These are phyloP conservation scores for Oryza longistaminata DNA, from an alignment of 176 grass and related monocot species.

Conservation along the genomic window DNA sequence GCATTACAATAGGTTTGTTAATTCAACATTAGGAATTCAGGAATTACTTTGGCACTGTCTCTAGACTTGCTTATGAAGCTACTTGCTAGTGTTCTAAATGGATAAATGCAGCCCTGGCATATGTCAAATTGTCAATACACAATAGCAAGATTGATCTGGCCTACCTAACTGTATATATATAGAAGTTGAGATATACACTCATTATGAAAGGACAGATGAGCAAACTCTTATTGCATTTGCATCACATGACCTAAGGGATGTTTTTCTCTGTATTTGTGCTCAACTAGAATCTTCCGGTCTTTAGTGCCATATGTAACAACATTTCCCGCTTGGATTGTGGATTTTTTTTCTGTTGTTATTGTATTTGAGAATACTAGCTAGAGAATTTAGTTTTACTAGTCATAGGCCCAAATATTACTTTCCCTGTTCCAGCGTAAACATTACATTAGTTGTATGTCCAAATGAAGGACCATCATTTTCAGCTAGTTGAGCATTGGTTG, in stretches of 20 bases:
- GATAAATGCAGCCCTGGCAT: not conserved
- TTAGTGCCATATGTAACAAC: not conserved
- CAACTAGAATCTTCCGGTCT: not conserved
- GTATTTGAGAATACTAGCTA: not conserved
- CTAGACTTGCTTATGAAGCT: not conserved
- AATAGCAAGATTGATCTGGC: not conserved
- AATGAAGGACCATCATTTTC: not conserved
- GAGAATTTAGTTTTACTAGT: not conserved
- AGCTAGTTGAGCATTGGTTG: not conserved
- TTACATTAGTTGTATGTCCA: not conserved
- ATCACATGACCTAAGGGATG: not conserved
- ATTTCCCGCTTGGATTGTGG: not conserved
- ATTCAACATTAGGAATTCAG: not conserved
- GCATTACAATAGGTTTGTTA: not conserved
- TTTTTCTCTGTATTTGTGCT: not conserved
- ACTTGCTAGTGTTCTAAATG: constrained; percentile 7
- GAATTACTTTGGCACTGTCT: not conserved
- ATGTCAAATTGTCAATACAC: not conserved
- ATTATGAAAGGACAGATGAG: not conserved
- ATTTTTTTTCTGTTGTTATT: not conserved
- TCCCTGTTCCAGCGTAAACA: not conserved
- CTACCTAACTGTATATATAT: not conserved
- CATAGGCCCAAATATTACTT: not conserved
- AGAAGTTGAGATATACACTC: not conserved
- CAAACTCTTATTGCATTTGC: not conserved